A percentile compares a stretch with the other conserved stretches of the same genome.
Conservation (phyloP, 371 early-diverging fungal species). For the Phascolomyces articulosus region DNA sequence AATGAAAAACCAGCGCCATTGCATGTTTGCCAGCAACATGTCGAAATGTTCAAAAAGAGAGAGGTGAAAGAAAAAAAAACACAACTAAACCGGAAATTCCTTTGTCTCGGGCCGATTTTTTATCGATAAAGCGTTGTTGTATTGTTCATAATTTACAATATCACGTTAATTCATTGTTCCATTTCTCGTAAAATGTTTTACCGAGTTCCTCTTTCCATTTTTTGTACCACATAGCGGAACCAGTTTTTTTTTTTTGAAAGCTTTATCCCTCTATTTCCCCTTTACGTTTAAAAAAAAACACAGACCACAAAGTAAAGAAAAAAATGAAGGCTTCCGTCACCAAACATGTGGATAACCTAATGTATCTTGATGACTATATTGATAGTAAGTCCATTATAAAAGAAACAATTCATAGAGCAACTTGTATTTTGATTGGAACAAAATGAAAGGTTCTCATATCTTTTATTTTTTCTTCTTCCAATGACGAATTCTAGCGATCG, state of each 20-base stretch:
- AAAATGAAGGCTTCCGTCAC: constrained; percentile 38
- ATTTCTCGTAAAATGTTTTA: not conserved
- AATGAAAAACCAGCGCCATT: not conserved
- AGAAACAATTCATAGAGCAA: too few species aligned
- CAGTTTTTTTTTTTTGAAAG: not conserved
- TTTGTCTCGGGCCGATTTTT: not conserved
- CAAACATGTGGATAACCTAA: constrained; percentile 47
- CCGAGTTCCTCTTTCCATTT: not conserved
- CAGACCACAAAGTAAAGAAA: not conserved
- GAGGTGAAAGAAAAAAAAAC: not conserved
- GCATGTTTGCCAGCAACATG: constrained; percentile 11
- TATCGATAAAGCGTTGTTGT: not conserved
- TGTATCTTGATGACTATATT: constrained; percentile 87
- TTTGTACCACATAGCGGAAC: not conserved
- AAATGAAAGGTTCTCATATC: too few species aligned
- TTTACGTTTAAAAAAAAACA: not conserved
- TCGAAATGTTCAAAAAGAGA: too few species aligned
- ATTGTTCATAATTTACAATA: too few species aligned
- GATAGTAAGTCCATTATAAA: constrained; percentile 69
- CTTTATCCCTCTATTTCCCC: not conserved
- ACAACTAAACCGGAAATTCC: not conserved
- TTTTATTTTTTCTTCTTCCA: too few species aligned
- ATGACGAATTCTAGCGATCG: constrained; percentile 65
- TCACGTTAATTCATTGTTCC: too few species aligned
- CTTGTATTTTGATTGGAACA: too few species aligned